Percentiles rank a stretch among this genome's conserved stretches.
Conservation (phyloP, 2,329 filamentous ascomycete genomes). For the Fusarium musae region DNA sequence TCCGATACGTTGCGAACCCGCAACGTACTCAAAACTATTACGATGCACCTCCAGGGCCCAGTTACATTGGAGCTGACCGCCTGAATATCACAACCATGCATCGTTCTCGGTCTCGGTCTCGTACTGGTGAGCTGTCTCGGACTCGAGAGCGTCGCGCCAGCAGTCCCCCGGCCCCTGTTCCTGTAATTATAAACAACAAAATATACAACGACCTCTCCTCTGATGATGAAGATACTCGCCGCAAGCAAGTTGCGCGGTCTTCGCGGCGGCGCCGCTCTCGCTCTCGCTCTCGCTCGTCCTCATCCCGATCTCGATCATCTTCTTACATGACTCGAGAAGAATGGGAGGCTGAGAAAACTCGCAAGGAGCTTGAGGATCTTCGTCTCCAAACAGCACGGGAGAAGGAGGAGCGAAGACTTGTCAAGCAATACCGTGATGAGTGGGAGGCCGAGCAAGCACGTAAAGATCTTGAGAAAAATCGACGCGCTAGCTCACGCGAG, state of each 20-base stretch:
- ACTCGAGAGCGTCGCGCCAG: constrained; percentile 60
- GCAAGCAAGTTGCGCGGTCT: constrained; percentile 44
- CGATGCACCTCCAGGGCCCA: constrained; percentile 54
- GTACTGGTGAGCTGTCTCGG: constrained; percentile 56
- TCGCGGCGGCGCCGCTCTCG: constrained; percentile 45
- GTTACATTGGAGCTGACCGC: constrained; percentile 57
- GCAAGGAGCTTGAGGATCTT: constrained; percentile 58
- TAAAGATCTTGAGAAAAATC: constrained; percentile 58
- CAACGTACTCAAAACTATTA: constrained; percentile 51
- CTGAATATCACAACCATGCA: constrained; percentile 57
- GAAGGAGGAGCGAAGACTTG: constrained; percentile 50
- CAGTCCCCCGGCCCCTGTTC: constrained; percentile 53
- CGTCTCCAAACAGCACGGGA: constrained; percentile 54
- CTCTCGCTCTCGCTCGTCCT: constrained; percentile 48
- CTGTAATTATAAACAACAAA: constrained; percentile 68
- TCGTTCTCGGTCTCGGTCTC: constrained; percentile 45
- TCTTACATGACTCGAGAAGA: constrained; percentile 57
- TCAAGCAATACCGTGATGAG: constrained; percentile 57
- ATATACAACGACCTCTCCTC: constrained; percentile 62
- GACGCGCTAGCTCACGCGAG: constrained; percentile 54
- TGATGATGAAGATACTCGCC: constrained; percentile 50
- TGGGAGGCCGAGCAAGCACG: constrained; percentile 54
- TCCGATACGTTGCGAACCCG: constrained; percentile 59
- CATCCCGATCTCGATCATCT: constrained; percentile 51
- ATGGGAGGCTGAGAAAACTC: constrained; percentile 53